Evolutionary conservation across 441 rosid species (phyloP).

Genomic region (Euphorbia celastroides): DNA sequence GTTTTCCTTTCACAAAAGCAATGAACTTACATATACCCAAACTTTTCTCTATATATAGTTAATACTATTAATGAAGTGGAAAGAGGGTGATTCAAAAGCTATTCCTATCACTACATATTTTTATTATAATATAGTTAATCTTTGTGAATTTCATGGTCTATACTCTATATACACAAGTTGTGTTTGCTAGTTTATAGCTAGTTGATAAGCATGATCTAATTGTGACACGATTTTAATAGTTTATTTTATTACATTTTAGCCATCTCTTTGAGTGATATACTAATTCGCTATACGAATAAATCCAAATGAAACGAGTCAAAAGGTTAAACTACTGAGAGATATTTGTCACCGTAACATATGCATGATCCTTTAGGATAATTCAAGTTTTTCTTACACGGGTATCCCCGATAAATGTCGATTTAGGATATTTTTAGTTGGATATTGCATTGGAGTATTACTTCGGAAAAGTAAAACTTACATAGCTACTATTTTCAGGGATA

Average conservation of each 20-base stretch:
- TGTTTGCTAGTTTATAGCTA: not conserved
- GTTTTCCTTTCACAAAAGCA: constrained; percentile 9
- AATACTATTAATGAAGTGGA: constrained; percentile 11
- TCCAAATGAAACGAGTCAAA: not conserved
- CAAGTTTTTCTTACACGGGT: no score
- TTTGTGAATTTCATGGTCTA: constrained; percentile 9
- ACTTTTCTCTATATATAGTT: not conserved
- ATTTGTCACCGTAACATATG: not conserved
- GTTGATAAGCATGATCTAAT: not conserved
- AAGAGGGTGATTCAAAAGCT: constrained; percentile 1
- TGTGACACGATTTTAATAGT: constrained; percentile 7
- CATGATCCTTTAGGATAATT: not conserved
- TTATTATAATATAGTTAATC: not conserved
- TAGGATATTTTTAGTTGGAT: no score
- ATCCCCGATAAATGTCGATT: no score
- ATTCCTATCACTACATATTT: constrained; percentile 5
- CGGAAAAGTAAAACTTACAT: no score
- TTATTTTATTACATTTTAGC: not conserved
- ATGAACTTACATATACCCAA: not conserved
- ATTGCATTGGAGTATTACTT: no score
- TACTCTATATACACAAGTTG: not conserved
- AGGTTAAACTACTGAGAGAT: not conserved
- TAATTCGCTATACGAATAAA: not conserved
- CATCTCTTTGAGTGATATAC: no score
- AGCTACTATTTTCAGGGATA: no score